A percentile compares a stretch with the other conserved stretches of the same genome.
phyloP scores from a whole-genome alignment of 768 basidiomycete genomes.

The Hericium erinaceus region DNA sequence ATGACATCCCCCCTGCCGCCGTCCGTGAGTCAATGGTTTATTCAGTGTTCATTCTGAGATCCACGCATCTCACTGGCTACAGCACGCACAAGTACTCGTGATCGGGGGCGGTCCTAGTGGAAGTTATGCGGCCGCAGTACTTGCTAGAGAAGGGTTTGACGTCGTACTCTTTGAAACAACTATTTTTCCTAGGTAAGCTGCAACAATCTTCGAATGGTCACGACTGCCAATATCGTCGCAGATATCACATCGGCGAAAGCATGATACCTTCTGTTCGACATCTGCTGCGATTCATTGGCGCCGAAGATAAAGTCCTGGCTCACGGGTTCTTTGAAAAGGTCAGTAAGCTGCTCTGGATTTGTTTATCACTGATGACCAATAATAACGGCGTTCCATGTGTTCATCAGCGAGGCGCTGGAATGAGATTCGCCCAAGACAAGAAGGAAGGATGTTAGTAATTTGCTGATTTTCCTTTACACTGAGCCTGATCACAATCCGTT shows the following conservation, averaged over 20 bases:
- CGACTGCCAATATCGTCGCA: neutral
- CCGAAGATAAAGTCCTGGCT: slow-evolving; percentile 32
- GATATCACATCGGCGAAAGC: slow-evolving; percentile 46
- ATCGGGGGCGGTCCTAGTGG: slow-evolving; percentile 56
- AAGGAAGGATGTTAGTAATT: slow-evolving; percentile 39
- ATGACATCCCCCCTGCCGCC: too few relatives aligned
- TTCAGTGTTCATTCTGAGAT: too few relatives aligned
- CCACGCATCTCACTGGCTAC: too few relatives aligned
- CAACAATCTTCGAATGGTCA: neutral
- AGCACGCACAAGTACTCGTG: slow-evolving; percentile 33
- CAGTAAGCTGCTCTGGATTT: too few relatives aligned
- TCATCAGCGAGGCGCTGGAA: slow-evolving; percentile 40
- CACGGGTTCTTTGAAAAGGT: slow-evolving; percentile 44
- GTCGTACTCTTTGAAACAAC: slow-evolving; percentile 48
- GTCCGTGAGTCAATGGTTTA: too few relatives aligned
- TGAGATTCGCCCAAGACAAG: slow-evolving; percentile 48
- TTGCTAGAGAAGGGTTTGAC: slow-evolving; percentile 48
- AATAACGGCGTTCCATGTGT: too few relatives aligned
- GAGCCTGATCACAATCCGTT: neutral
- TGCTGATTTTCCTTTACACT: too few relatives aligned
- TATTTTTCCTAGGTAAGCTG: slow-evolving; percentile 32
- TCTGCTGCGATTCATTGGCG: slow-evolving; percentile 42
- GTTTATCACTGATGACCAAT: too few relatives aligned
- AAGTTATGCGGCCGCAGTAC: slow-evolving; percentile 40
- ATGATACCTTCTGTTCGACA: slow-evolving; percentile 43